Base-by-base conservation (phyloP, 768 basidiomycete genomes). In the Pulveroboletus ravenelii region DNA sequence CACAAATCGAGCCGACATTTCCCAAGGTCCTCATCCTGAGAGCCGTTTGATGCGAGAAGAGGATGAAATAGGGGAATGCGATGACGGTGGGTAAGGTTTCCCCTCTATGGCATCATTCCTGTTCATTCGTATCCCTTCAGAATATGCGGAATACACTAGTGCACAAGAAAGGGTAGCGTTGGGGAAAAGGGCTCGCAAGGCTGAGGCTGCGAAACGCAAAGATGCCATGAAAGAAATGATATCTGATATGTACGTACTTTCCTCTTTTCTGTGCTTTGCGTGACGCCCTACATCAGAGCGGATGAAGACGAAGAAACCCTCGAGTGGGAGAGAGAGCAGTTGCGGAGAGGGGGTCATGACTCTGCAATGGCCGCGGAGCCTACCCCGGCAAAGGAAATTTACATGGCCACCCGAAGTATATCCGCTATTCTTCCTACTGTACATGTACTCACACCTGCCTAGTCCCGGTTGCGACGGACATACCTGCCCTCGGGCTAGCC, bases 291-390 rank as follows among this genome's bases (percentile, higher is more conserved):
- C 29, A 30, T 20, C 47, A 89, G 87, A 5, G 85, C 82, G 45
- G 90, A 91, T 45, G 80, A 85, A 48, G 91, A 92, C 52, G 90
- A 93, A 64, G 90, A 93, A 63, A 81, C 85, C 0, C 73, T 77
- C 10, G 87, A 92, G 67, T 93, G 91, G 91, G 89, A 92, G 60
- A 78, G 80, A 53, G 87, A 87, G 49, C 91, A 93, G 59, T 71
- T 91, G 25, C 82, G 87, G 23, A 77, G 91, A 49, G 87, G 86
- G 9, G 89, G 85, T 3, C 78, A 81, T 54, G 66, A 66, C 23
- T 64, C 71, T n/a, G 65, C 75, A 25, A 72, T 75, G 9, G 29
- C 59, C 55, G 23, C 63, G 55, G 61, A 60, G 70, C 38, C 62
- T 20, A 55, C 68, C 7, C 71, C 74, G 45, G 62, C 58, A 20